These are phyloP conservation scores for Chaetoscypha palmicola DNA, from an alignment of 2,329 filamentous ascomycete species.

Conservation along the genomic window DNA sequence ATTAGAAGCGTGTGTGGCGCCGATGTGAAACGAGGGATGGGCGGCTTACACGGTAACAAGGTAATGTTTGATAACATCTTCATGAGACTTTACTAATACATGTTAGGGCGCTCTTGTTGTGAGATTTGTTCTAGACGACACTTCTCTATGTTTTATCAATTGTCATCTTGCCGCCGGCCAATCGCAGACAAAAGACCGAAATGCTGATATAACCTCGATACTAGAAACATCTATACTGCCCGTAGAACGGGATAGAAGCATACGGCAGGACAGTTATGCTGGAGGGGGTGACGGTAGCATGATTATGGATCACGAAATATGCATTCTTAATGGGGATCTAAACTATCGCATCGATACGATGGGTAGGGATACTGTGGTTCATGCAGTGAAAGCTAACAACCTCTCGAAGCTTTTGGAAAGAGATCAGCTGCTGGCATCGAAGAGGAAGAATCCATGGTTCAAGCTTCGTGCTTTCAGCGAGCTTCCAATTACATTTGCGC, in stretches of 20 bases:
- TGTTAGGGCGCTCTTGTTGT: conserved; percentile 71
- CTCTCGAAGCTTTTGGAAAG: conserved; percentile 81
- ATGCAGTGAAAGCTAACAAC: conserved; percentile 74
- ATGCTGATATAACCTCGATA: conserved; percentile 87
- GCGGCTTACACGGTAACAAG: conserved; percentile 92
- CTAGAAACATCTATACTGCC: conserved; percentile 75
- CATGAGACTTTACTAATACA: conserved; percentile 11
- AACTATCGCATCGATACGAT: conserved; percentile 99
- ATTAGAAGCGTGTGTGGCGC: conserved; percentile 72
- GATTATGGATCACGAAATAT: conserved; percentile 97
- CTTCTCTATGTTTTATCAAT: conserved; percentile 91
- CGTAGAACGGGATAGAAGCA: conserved; percentile 56
- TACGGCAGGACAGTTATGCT: conserved; percentile 70
- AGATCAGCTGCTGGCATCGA: conserved; percentile 84
- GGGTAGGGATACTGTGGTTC: conserved; percentile 86
- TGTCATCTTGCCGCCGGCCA: conserved; percentile 96
- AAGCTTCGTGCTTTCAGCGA: conserved; percentile 86
- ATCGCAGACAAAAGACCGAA: conserved; percentile 79
- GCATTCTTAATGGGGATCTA: conserved; percentile 88
- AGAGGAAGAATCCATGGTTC: conserved; percentile 84
- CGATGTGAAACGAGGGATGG: conserved; percentile 94
- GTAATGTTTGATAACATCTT: conserved; percentile 27
- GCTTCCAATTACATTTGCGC: conserved; percentile 80
- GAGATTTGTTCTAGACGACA: conserved; percentile 90
- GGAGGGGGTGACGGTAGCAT: conserved; percentile 92